Evolutionary conservation across 148 eudicot species (phyloP).

Genomic region (Oxyria digyna): DNA sequence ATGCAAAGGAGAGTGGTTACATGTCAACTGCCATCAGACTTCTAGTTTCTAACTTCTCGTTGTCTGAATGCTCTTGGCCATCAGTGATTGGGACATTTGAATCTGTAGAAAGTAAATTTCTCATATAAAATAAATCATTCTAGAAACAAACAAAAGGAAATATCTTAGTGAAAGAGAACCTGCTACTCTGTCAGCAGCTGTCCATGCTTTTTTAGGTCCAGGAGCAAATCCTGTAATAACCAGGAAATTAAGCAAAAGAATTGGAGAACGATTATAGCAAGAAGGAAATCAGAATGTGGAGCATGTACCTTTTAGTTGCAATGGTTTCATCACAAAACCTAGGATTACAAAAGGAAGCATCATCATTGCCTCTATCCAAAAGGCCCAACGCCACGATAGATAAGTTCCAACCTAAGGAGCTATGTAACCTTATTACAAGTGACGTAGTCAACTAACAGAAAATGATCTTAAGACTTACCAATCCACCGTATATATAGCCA

Average conservation of each 20-base stretch:
- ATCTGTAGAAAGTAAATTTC: not conserved
- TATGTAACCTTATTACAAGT: slow-evolving; percentile 2
- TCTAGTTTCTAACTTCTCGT: not conserved
- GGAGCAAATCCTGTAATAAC: slow-evolving; percentile 30
- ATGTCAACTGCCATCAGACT: not conserved
- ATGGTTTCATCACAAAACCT: slow-evolving; percentile 80
- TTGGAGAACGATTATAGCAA: not conserved
- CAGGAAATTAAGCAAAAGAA: slow-evolving; percentile 13
- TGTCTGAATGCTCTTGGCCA: not conserved
- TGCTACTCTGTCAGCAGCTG: slow-evolving; percentile 14
- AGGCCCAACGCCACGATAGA: slow-evolving; percentile 68
- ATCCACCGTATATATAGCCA: slow-evolving; percentile 86
- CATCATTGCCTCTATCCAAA: slow-evolving; percentile 53
- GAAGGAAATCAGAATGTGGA: not conserved
- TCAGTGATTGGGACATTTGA: not conserved
- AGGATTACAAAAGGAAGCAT: slow-evolving; percentile 83
- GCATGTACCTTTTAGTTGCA: slow-evolving; percentile 61
- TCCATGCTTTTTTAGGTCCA: slow-evolving; percentile 21
- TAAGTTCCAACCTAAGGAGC: slow-evolving; percentile 38
- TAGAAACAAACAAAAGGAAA: not conserved
- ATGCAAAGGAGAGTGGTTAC: not conserved
- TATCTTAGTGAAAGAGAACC: slow-evolving; percentile 13
- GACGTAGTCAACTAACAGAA: no score
- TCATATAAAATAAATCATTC: not conserved
- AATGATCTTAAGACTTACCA: slow-evolving; percentile 23